Evolutionary conservation across 805 yeast species (phyloP), one percentile per base, ranked within the genome.

Genomic region (Vanderwaltozyma polyspora): DNA sequence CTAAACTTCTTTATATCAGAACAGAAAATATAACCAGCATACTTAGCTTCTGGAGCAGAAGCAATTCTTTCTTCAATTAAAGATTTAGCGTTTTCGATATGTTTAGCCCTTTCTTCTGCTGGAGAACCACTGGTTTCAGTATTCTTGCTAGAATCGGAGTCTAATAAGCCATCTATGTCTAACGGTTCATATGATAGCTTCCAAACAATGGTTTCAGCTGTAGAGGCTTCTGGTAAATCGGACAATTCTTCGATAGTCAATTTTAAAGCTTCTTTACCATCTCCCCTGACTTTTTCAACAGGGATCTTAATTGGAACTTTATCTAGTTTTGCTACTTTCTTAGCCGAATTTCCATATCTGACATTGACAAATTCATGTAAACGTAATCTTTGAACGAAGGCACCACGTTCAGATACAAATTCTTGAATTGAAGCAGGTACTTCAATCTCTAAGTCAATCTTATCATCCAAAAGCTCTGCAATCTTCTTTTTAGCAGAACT

Each of bases 401-500:
- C 69, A 38, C 89, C 87, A 47, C 75, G 68, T 53, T 77, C 83
- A 36, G 77, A 64, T 14, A 82, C 74, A 44, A 70, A 72, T n/a
- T 70, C 68, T 41, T 78, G 86, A 41, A 63, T 59, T 19, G 59
- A 46, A 28, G 65, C 67, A 23, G 91, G 87, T 30, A 79, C 70
- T 15, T 64, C 64, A 32, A 82, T 55, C 32, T 65, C 67, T 18
- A 56, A 66, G 42, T 66, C 70, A 53, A 64, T 63, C 35, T 69
- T 67, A 46, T 77, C 82, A 48, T 67, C 71, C 34, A 80, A 71
- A 41, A 84, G 59, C 15, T 47, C 40, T 11, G 53, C 52, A 33
- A 87, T 68, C 52, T 74, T 76, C 31, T 62, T 70, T 56, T 71
- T 76, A 41, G 83, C 84, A 34, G 64, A 67, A 25, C 65, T 79